phyloP scores from a whole-genome alignment of 1,284 basidiomycete genomes.

The Bondarzewia mesenterica region DNA sequence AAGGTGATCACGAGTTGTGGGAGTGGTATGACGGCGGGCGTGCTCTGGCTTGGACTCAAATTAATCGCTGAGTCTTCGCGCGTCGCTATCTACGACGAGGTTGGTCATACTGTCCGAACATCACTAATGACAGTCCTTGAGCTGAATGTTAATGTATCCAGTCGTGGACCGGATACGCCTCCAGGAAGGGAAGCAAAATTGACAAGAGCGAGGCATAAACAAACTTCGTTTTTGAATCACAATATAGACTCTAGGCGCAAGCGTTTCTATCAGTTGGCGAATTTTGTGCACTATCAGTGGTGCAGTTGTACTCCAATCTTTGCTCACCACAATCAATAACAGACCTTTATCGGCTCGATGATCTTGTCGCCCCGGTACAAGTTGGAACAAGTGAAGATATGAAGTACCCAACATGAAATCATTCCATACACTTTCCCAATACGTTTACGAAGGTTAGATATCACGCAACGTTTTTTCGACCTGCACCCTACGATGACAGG shows the following conservation, averaged over 20 bases:
- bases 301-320: too few relatives aligned
- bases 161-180: constrained; percentile 84
- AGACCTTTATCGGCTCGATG: too few relatives aligned
- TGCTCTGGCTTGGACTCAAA: constrained; percentile 85
- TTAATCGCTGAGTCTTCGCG: constrained; percentile 46
- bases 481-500: too few relatives aligned
- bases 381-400: too few relatives aligned
- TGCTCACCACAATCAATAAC: too few relatives aligned
- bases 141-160: constrained; percentile 20
- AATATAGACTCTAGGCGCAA: background rate
- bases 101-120: constrained; percentile 28
- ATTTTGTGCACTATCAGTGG: too few relatives aligned
- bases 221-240: background rate
- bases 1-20: constrained; percentile 73
- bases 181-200: constrained; percentile 55
- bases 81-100: constrained; percentile 80
- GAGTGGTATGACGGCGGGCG: constrained; percentile 94
- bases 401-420: too few relatives aligned
- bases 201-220: constrained; percentile 26
- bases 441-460: too few relatives aligned
- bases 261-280: too few relatives aligned
- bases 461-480: too few relatives aligned
- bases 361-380: too few relatives aligned
- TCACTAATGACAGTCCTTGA: constrained; percentile 7
- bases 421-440: too few relatives aligned